Percentiles rank a stretch among this genome's conserved stretches.
Conservation (phyloP, 805 yeast species). For the Saccharomyces eubayanus region DNA sequence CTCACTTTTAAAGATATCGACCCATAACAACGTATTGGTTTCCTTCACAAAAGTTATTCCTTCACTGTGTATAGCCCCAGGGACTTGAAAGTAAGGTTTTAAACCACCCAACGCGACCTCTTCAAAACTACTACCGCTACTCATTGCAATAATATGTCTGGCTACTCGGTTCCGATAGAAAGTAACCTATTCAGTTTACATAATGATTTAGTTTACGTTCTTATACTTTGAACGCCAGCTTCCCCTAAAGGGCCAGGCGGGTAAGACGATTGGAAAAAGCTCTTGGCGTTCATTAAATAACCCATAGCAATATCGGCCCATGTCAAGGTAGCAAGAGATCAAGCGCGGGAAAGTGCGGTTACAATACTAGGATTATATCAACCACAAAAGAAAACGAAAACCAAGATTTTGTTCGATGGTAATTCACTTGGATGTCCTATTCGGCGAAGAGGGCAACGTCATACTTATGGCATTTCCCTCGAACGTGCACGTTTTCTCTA, state of each 20-base stretch:
- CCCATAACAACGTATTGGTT: conserved; percentile 42
- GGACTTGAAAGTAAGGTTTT: conserved; percentile 17
- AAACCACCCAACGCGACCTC: conserved; percentile 5
- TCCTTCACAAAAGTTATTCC: conserved; percentile 57
- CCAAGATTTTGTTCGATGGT: too few species aligned
- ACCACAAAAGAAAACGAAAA: too few species aligned
- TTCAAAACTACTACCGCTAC: background rate
- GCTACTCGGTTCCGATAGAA: background rate
- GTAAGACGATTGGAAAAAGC: too few species aligned
- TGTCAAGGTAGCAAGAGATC: too few species aligned
- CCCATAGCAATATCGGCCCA: too few species aligned
- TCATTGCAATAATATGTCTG: background rate
- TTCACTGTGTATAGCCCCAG: conserved; percentile 43
- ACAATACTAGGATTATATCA: too few species aligned
- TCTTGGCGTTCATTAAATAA: too few species aligned
- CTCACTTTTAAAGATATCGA: conserved; percentile 33
- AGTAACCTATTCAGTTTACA: background rate
- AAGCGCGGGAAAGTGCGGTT: too few species aligned
- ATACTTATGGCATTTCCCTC: background rate
- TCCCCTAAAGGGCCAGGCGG: too few species aligned
- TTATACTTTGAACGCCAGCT: background rate
- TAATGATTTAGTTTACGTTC: background rate
- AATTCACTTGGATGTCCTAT: too few species aligned
- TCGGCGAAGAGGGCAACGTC: background rate
- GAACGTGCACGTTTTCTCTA: background rate